Percentiles rank a stretch among this genome's conserved stretches.
These are phyloP conservation scores for Capronia epimyces DNA, from an alignment of 2,329 filamentous ascomycete species.

Conservation along the genomic window DNA sequence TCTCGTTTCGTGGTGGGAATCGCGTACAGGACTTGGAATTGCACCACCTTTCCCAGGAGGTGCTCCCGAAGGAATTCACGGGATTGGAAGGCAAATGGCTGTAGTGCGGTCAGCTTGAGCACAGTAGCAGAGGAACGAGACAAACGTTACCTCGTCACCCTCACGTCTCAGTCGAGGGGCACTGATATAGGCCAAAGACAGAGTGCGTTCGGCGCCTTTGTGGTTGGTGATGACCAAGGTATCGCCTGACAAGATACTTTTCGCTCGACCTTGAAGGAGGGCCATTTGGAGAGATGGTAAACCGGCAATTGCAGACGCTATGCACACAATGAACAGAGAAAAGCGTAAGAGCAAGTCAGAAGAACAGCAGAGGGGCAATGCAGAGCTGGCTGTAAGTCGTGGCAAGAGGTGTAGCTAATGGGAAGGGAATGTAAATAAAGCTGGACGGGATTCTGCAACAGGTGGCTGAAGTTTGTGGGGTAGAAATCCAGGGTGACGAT, in stretches of 20 bases:
- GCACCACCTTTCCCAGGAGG: constrained; percentile 77
- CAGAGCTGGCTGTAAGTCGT: neutral
- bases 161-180: constrained; percentile 82
- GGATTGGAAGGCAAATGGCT: constrained; percentile 85
- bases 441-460: too few relatives aligned
- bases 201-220: constrained; percentile 71
- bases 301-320: constrained; percentile 9
- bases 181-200: constrained; percentile 88
- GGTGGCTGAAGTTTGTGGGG: constrained; percentile 6
- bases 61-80: constrained; percentile 84
- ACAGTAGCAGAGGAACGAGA: neutral
- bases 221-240: constrained; percentile 80
- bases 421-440: neutral
- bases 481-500: neutral
- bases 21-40: constrained; percentile 80
- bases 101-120: constrained; percentile 17
- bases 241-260: constrained; percentile 90
- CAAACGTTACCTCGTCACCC: constrained; percentile 64
- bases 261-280: constrained; percentile 65
- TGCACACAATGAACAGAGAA: constrained; percentile 5
- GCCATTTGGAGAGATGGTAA: constrained; percentile 20
- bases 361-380: neutral
- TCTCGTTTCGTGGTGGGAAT: constrained; percentile 68
- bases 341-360: neutral
- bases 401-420: neutral